Evolutionary conservation across 202 grass and related monocot species (phyloP).

Genomic region (Zoysia matrella): DNA sequence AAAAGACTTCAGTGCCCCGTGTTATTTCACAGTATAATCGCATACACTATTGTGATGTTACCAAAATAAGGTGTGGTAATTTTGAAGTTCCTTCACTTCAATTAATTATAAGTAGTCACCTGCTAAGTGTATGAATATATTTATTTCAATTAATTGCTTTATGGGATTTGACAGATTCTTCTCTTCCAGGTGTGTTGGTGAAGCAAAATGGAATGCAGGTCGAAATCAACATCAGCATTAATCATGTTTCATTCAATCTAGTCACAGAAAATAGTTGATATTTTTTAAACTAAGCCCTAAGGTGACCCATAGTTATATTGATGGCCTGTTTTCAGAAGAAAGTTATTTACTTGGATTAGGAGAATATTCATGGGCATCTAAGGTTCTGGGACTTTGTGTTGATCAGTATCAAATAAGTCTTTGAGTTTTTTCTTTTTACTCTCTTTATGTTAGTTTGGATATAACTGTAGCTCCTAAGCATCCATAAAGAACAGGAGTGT

Average conservation of each 20-base stretch:
- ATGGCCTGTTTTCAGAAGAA: too few species aligned
- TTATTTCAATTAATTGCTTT: neutral
- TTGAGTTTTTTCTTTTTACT: neutral
- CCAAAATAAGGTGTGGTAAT: neutral
- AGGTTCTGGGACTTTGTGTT: neutral
- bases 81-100: neutral
- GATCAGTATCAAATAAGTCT: neutral
- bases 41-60: neutral
- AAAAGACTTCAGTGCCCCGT: too few species aligned
- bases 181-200: neutral
- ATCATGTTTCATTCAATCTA: too few species aligned
- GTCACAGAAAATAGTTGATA: too few species aligned
- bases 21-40: neutral
- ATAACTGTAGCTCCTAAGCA: neutral
- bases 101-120: slow-evolving; percentile 4
- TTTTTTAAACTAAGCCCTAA: too few species aligned
- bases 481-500: neutral
- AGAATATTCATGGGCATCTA: neutral
- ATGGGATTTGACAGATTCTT: neutral
- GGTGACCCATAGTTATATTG: too few species aligned
- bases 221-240: too few species aligned
- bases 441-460: neutral
- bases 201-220: too few species aligned
- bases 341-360: too few species aligned
- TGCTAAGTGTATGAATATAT: neutral